These are phyloP conservation scores for Tricholoma hemisulphureum DNA, from an alignment of 768 basidiomycete genomes.

Conservation along the genomic window DNA sequence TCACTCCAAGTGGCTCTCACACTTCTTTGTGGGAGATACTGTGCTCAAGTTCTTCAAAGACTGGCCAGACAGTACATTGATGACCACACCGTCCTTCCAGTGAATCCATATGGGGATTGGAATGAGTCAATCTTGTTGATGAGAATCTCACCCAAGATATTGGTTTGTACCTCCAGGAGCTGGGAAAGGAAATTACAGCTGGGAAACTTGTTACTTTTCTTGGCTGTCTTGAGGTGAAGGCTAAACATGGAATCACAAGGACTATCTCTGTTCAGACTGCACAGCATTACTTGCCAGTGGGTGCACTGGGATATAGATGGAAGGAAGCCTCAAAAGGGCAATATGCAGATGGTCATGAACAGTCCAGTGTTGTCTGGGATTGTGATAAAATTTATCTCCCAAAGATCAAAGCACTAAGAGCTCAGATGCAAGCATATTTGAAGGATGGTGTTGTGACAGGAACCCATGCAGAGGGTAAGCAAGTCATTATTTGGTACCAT, in stretches of 20 bases:
- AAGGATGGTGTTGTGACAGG: background rate
- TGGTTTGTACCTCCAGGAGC: background rate
- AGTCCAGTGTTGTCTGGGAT: background rate
- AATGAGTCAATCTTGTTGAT: no score
- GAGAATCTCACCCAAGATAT: no score
- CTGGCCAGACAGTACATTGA: background rate
- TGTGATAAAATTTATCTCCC: background rate
- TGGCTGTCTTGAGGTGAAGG: no score
- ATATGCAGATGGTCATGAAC: background rate
- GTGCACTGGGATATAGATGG: background rate
- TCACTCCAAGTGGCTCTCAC: background rate
- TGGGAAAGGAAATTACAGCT: background rate
- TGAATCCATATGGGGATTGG: no score
- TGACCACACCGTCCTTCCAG: no score
- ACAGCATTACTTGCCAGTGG: background rate
- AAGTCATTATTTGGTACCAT: background rate
- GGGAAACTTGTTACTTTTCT: background rate
- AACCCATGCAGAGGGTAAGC: background rate
- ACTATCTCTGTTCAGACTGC: background rate
- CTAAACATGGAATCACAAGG: no score
- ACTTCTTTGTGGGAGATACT: background rate
- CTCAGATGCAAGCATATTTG: background rate
- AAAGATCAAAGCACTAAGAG: background rate
- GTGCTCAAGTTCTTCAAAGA: background rate
- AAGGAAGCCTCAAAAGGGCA: background rate